These are phyloP conservation scores for Aurinia saxatilis DNA, from an alignment of 345 rosid species.

Conservation along the genomic window DNA sequence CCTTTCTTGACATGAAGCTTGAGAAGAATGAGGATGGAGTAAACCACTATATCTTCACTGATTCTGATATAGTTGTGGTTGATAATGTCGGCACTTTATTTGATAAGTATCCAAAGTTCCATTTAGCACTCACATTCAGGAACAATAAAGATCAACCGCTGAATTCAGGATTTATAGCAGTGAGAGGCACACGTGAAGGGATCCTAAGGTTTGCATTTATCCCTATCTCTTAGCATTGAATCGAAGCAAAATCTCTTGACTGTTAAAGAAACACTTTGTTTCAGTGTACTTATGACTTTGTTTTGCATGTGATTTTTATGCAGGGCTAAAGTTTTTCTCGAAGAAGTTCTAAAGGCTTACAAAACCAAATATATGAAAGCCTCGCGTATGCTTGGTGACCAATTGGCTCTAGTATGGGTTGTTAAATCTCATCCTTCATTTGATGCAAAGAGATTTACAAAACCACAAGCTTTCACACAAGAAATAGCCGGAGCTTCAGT, in stretches of 20 bases:
- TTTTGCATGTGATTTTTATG: not conserved
- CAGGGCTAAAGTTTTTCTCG: conserved; percentile 77
- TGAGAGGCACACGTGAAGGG: conserved; percentile 77
- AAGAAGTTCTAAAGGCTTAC: conserved; percentile 58
- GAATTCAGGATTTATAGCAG: conserved; percentile 92
- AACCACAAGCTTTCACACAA: conserved; percentile 50
- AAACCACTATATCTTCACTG: conserved; percentile 73
- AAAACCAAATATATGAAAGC: conserved; percentile 64
- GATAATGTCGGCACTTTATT: conserved; percentile 62
- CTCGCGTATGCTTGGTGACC: conserved; percentile 95
- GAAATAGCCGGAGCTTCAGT: conserved; percentile 54
- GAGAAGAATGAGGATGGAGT: conserved; percentile 37
- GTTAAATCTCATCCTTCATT: conserved; percentile 55
- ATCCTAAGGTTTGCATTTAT: conserved; percentile 47
- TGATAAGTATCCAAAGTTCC: conserved; percentile 48
- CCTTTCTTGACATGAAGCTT: conserved; percentile 58
- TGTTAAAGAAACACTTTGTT: not conserved
- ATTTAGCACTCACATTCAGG: conserved; percentile 83
- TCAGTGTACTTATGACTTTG: not conserved
- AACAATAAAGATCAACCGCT: conserved; percentile 93
- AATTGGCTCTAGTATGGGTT: conserved; percentile 73
- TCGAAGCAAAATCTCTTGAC: not conserved
- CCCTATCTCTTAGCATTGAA: not conserved
- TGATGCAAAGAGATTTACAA: conserved; percentile 59
- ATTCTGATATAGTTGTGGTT: conserved; percentile 82